Evolutionary conservation across 73 alveolate species (phyloP), one percentile per base, ranked within the genome.

Genomic region (Symbiodinium pilosum): DNA sequence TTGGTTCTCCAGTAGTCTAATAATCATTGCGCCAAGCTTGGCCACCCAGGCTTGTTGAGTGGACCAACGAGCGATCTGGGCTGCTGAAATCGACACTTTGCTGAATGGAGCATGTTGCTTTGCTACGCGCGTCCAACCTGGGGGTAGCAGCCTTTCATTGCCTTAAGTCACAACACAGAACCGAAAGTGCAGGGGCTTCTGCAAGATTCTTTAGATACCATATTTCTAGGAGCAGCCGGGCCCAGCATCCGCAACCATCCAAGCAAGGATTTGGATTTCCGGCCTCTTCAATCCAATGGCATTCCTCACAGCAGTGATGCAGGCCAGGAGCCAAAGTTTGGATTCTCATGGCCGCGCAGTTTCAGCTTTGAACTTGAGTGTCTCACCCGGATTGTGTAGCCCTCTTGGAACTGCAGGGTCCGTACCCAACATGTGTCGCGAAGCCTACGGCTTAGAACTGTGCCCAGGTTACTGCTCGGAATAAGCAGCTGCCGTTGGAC

Each of bases 211-310:
- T n/a, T n/a, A n/a, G n/a, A n/a, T n/a, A n/a, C n/a, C n/a, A n/a
- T n/a, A n/a, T n/a, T n/a, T n/a, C n/a, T n/a, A n/a, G n/a, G n/a
- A n/a, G n/a, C n/a, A n/a, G n/a, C n/a, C n/a, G n/a, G 14, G 59
- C 59, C 14, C 59, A 47, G 59, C 59, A 64, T n/a, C n/a, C n/a
- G n/a, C n/a, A n/a, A n/a, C n/a, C n/a, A n/a, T n/a, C n/a, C n/a
- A n/a, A 4, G 30, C 81, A n/a, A 64, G 81, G 81, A 64, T 64
- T 64, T 64, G 81, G 81, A 64, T 64, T 77, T 94, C 99, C 40
- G 99, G 99, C 51, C 99, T 99, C 91, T 99, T 99, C 99, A 99
- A 99, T 85, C 99, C 99, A n/a, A 99, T 99, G 99, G 99, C 99
- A 86, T 99, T 99, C 92, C 99, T 99, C 71, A 99, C 99, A 16